Evolutionary conservation across 495 filamentous ascomycete species (phyloP).

Genomic region (Daldinia loculata): DNA sequence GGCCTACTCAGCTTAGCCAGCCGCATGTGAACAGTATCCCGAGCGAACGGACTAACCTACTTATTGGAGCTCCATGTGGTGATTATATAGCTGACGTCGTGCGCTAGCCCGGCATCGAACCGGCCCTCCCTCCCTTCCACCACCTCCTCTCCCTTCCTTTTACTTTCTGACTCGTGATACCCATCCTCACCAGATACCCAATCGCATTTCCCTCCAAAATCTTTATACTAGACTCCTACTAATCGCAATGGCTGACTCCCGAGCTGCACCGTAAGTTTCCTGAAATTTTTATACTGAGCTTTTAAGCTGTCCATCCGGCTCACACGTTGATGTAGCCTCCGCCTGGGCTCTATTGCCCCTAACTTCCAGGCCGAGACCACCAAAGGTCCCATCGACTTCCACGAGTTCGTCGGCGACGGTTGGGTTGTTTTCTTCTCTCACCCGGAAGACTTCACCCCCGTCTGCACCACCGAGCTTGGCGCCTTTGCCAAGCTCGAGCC

Average conservation of each 20-base stretch:
- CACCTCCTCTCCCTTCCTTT: slow-evolving; percentile 14
- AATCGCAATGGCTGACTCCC: slow-evolving; percentile 40
- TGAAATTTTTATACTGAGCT: background rate
- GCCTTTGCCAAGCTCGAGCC: slow-evolving; percentile 97
- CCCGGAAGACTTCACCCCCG: slow-evolving; percentile 91
- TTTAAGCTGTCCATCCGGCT: slow-evolving; percentile 10
- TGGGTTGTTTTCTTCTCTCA: slow-evolving; percentile 99
- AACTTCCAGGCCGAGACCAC: slow-evolving; percentile 96
- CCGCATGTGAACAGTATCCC: slow-evolving; percentile 20
- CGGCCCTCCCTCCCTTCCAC: slow-evolving; percentile 11
- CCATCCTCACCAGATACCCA: slow-evolving; percentile 6
- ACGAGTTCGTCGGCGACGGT: slow-evolving; percentile 92
- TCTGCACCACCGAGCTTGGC: slow-evolving; percentile 98
- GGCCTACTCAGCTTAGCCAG: slow-evolving; percentile 11
- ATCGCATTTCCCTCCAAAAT: background rate
- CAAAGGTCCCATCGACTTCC: slow-evolving; percentile 91
- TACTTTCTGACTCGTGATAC: slow-evolving; percentile 25
- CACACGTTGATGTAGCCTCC: slow-evolving; percentile 64
- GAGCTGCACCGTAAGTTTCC: slow-evolving; percentile 42
- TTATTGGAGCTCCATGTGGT: slow-evolving; percentile 1
- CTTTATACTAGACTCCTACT: background rate
- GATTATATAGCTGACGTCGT: slow-evolving; percentile 13
- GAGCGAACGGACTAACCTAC: slow-evolving; percentile 5
- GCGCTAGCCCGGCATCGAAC: slow-evolving; percentile 20
- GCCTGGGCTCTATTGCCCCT: slow-evolving; percentile 87